Percentiles rank a stretch among this genome's conserved stretches.
phyloP scores from a whole-genome alignment of 2,329 filamentous ascomycete species.

The Ilyonectria mors-panacis region DNA sequence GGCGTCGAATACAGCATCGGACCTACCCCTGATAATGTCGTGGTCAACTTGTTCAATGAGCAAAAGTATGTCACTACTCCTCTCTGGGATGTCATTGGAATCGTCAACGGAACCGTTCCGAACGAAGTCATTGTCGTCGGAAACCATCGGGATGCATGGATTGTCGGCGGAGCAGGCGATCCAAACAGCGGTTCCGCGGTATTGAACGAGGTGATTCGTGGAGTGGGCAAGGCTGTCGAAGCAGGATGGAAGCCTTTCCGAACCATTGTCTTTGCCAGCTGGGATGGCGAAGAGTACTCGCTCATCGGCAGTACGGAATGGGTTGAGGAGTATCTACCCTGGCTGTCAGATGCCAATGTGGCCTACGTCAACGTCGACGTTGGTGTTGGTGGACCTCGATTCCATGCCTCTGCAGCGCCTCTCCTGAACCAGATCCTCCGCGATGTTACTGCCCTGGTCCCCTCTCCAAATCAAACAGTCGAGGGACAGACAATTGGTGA shows the following conservation, averaged over 20 bases:
- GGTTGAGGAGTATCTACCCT: slow-evolving; percentile 91
- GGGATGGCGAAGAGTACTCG: slow-evolving; percentile 89
- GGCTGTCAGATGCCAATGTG: slow-evolving; percentile 80
- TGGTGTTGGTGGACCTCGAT: slow-evolving; percentile 75
- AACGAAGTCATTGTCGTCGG: slow-evolving; percentile 91
- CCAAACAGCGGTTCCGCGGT: slow-evolving; percentile 87
- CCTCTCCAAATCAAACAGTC: slow-evolving; percentile 84
- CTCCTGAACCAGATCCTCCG: slow-evolving; percentile 81
- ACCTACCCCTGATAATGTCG: slow-evolving; percentile 80
- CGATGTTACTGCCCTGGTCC: slow-evolving; percentile 74
- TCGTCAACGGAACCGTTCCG: slow-evolving; percentile 88
- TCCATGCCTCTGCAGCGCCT: slow-evolving; percentile 78
- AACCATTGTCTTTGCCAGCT: slow-evolving; percentile 90
- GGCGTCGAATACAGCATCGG: slow-evolving; percentile 89
- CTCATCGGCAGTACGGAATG: slow-evolving; percentile 91
- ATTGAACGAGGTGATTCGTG: slow-evolving; percentile 83
- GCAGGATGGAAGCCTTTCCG: slow-evolving; percentile 75
- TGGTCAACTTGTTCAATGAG: slow-evolving; percentile 81
- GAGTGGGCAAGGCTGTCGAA: slow-evolving; percentile 79
- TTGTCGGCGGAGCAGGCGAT: slow-evolving; percentile 86
- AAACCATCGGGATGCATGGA: slow-evolving; percentile 95
- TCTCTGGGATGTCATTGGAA: slow-evolving; percentile 91
- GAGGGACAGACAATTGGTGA: slow-evolving; percentile 79
- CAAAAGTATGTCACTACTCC: slow-evolving; percentile 87
- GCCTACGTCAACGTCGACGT: slow-evolving; percentile 92